Evolutionary conservation across 78 protist genomes (phyloP).

Genomic region (Dictyostelium capitatum): DNA sequence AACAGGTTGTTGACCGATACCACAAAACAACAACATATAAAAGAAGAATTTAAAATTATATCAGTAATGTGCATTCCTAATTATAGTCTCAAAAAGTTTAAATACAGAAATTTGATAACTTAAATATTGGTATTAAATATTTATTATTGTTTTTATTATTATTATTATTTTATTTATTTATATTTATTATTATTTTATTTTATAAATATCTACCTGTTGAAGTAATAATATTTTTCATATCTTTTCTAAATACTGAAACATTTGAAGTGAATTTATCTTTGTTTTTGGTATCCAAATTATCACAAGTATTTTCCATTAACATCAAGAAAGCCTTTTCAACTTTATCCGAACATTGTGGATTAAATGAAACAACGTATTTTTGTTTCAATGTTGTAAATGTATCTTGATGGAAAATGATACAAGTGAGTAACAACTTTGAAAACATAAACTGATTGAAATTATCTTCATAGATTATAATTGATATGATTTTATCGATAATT

Average conservation of each 20-base stretch:
- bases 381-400: constrained; percentile 12
- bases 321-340: constrained; percentile 32
- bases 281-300: constrained; percentile 69
- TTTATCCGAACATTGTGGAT: constrained; percentile 24
- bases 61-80: no score
- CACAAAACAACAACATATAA: no score
- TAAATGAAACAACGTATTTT: constrained; percentile 23
- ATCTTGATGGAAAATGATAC: constrained; percentile 62
- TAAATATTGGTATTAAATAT: no score
- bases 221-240: constrained; percentile 34
- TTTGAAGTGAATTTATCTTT: constrained; percentile 54
- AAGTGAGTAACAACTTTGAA: constrained; percentile 45
- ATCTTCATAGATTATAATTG: constrained; percentile 35
- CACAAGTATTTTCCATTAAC: constrained; percentile 47
- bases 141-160: neutral
- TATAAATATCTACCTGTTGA: constrained; percentile 20
- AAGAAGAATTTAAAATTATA: no score
- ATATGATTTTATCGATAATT: constrained; percentile 41
- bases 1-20: no score
- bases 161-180: neutral
- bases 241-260: constrained; percentile 45
- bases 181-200: neutral
- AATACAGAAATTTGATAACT: no score
- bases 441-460: constrained; percentile 33
- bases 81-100: no score